phyloP scores from a whole-genome alignment of 805 yeast species.

The Clavispora vitiphila region DNA sequence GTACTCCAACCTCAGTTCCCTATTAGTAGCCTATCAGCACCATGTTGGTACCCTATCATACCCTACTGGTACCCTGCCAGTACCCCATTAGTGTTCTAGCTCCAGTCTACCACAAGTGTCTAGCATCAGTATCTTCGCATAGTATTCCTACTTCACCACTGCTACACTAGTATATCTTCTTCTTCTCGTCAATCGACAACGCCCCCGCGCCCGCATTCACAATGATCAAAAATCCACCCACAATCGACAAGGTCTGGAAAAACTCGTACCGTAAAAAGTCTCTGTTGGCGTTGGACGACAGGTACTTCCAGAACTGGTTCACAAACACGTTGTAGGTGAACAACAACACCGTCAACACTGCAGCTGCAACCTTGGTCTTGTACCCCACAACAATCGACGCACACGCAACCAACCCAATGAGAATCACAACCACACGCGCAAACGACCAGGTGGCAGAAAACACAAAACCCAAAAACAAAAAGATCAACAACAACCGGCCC shows the following conservation, averaged over 20 bases:
- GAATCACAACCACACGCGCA: conserved; percentile 56
- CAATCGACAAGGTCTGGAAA: conserved; percentile 90
- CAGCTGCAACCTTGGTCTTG: conserved; percentile 87
- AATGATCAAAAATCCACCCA: conserved; percentile 87
- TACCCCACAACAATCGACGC: conserved; percentile 83
- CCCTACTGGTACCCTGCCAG: no score
- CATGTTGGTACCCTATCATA: no score
- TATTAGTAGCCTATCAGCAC: no score
- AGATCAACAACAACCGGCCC: conserved; percentile 81
- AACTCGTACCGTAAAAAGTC: conserved; percentile 89
- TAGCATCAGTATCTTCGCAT: no score
- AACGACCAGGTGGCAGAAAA: conserved; percentile 70
- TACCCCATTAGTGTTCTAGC: no score
- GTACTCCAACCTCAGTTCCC: no score
- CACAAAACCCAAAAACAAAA: conserved; percentile 81
- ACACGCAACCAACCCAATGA: conserved; percentile 67
- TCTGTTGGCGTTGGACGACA: conserved; percentile 65
- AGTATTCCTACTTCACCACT: no score
- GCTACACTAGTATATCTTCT: conserved; percentile 81
- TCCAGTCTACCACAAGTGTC: no score
- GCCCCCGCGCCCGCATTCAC: conserved; percentile 97
- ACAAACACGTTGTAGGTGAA: conserved; percentile 70
- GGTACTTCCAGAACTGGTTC: conserved; percentile 87
- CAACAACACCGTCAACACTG: conserved; percentile 60
- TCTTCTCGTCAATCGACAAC: conserved; percentile 89